Base-by-base conservation (phyloP, 805 yeast species). In the Candida berthetii region DNA sequence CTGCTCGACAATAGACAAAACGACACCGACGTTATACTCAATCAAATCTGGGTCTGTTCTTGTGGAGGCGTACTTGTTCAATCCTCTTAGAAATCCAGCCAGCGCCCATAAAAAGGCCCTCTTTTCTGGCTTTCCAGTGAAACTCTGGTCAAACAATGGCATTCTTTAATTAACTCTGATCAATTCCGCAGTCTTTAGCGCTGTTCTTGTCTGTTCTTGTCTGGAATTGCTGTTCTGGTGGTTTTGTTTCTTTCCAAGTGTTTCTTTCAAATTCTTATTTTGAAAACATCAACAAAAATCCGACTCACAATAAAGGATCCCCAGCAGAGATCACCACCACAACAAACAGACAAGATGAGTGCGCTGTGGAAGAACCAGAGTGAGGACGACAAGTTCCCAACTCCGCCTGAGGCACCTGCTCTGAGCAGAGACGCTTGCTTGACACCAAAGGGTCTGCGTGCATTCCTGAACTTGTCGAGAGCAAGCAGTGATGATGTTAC, bases 1-100 rank as follows among this genome's bases (percentile, higher is more conserved):
- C 5, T 38, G 36, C 9, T 43, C 50, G 3, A 48, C 50, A 15
- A 46, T 55, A 3, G 74, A 72, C 2, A 65, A 29, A 3, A 58
- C 68, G 1, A 72, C 76, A 1, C 76, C 77, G 6, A 65, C 46
- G 11, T 64, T 72, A 22, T 68, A 72, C 4, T 75, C 70, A 33
- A 65, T 35, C 71, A 69, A 64, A 59, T 69, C 69, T 66, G 17
- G 73, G 15, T 33, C 18, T 16, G 31, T 31, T 9, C 27, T 19
- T 3, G 9, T 14, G 19, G 42, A 33, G 25, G 38, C 34, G 35
- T 32, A 39, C 3, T 31, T 11, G 16, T 39, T 35, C 15, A 39
- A 14, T 16, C 17, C 31, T 16, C 27, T 31, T 14, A 39, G 19
- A 34, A 35, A 39, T 7, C 20, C 29, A 3, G 35, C 31, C 14